Evolutionary conservation across 2,329 filamentous ascomycete genomes (phyloP).

Genomic region (Chaetomium globosum): DNA sequence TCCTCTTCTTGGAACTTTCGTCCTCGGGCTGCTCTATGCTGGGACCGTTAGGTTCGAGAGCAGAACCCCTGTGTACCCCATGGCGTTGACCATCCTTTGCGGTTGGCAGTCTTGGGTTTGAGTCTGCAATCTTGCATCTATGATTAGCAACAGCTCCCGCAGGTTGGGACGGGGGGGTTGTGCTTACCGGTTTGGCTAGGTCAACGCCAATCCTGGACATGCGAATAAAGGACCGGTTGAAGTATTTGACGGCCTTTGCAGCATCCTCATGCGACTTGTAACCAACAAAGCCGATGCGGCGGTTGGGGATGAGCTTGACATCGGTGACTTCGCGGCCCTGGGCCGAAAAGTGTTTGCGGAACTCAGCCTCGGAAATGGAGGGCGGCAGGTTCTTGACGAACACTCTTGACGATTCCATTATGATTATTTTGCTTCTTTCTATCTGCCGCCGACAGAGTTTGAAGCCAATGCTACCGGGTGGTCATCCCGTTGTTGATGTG

Average conservation of each 20-base stretch:
- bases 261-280: conserved; percentile 84
- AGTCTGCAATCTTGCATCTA: conserved; percentile 36
- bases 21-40: conserved; percentile 29
- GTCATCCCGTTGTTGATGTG: conserved; percentile 30
- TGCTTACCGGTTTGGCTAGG: conserved; percentile 75
- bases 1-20: conserved; percentile 63
- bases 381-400: conserved; percentile 86
- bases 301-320: conserved; percentile 83
- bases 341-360: conserved; percentile 83
- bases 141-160: conserved; percentile 28
- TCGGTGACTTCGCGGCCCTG: conserved; percentile 79
- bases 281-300: conserved; percentile 93
- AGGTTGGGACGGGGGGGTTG: not conserved
- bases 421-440: conserved; percentile 23
- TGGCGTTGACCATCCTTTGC: conserved; percentile 21
- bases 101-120: conserved; percentile 25
- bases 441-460: conserved; percentile 32
- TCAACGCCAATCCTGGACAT: conserved; percentile 94
- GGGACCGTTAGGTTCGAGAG: conserved; percentile 17
- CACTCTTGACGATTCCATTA: conserved; percentile 65
- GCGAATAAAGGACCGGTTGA: conserved; percentile 91
- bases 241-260: conserved; percentile 83
- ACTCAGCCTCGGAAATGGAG: conserved; percentile 78
- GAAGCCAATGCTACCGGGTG: conserved; percentile 30
- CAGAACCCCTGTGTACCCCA: conserved; percentile 18